Evolutionary conservation across 345 rosid genomes (phyloP).

Genomic region (Streptanthus diversifolius): DNA sequence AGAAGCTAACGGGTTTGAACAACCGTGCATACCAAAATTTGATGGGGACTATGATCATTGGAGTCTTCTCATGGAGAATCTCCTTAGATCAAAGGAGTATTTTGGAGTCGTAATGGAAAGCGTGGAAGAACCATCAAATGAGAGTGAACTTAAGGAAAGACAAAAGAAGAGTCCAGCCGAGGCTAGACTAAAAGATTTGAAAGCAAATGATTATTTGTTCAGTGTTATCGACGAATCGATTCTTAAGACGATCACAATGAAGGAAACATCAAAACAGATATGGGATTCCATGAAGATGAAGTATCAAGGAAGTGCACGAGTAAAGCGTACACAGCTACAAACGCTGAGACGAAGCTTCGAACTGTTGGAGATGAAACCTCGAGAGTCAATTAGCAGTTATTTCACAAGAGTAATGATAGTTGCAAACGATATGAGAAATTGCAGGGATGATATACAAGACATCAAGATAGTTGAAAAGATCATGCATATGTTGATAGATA

Average conservation of each 20-base stretch:
- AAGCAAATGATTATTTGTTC: not conserved
- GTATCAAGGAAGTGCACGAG: not conserved
- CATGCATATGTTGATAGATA: not conserved
- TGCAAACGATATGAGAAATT: not conserved
- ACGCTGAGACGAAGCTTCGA: not conserved
- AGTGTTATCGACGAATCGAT: not conserved
- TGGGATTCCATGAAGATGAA: not conserved
- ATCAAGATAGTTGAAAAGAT: not conserved
- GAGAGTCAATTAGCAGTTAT: not conserved
- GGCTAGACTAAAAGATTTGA: not conserved
- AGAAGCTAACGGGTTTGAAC: not conserved
- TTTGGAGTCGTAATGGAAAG: not conserved
- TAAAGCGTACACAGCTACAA: not conserved
- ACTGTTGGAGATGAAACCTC: not conserved
- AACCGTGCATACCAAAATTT: not conserved
- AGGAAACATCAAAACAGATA: not conserved
- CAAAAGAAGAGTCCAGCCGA: not conserved
- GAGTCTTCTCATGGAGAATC: slow-evolving; percentile 14
- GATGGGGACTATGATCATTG: not conserved
- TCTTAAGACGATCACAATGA: not conserved
- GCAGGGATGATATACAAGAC: not conserved
- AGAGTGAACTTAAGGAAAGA: not conserved
- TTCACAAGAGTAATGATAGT: not conserved
- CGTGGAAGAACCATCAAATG: rapidly evolving
- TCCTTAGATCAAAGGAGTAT: not conserved